A percentile compares a stretch with the other conserved stretches of the same genome.
These are phyloP conservation scores for Saccharomycopsis oosterbeekiorum DNA, from an alignment of 805 yeast genomes.

Conservation along the genomic window DNA sequence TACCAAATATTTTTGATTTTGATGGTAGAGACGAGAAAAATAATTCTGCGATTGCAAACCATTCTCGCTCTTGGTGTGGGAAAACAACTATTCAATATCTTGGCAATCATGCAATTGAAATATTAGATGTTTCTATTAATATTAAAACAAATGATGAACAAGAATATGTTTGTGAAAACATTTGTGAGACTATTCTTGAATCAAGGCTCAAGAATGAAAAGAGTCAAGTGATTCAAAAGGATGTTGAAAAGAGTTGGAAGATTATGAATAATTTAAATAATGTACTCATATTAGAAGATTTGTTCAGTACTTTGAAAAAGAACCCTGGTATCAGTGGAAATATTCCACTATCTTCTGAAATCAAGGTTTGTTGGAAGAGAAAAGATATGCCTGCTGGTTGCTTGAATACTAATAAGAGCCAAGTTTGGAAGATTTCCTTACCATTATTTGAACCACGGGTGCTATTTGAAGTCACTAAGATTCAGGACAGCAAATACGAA, in stretches of 20 bases:
- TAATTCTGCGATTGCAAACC: constrained; percentile 21
- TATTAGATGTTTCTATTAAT: constrained; percentile 27
- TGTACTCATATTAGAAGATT: not conserved
- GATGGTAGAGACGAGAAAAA: constrained; percentile 6
- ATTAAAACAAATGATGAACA: constrained; percentile 27
- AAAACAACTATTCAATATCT: constrained; percentile 25
- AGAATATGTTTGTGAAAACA: constrained; percentile 26
- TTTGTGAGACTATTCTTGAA: not conserved
- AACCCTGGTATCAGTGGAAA: constrained; percentile 27
- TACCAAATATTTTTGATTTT: constrained; percentile 24
- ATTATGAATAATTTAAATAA: not conserved
- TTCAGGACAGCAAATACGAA: constrained; percentile 5
- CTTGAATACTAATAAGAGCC: constrained; percentile 26
- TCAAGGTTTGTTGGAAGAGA: constrained; percentile 30
- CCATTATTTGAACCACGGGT: constrained; percentile 67
- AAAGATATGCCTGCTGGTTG: constrained; percentile 5
- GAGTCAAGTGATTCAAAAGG: not conserved
- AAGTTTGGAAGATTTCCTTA: constrained; percentile 41
- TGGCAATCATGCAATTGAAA: constrained; percentile 23
- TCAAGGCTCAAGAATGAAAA: constrained; percentile 14
- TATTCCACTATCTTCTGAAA: constrained; percentile 25
- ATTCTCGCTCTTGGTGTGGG: constrained; percentile 30
- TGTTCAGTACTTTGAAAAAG: constrained; percentile 19
- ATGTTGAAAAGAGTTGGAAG: constrained; percentile 3
- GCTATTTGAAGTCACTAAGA: constrained; percentile 30